These are phyloP conservation scores for Diutina neorugosa DNA, from an alignment of 1,139 yeast genomes.

Conservation along the genomic window DNA sequence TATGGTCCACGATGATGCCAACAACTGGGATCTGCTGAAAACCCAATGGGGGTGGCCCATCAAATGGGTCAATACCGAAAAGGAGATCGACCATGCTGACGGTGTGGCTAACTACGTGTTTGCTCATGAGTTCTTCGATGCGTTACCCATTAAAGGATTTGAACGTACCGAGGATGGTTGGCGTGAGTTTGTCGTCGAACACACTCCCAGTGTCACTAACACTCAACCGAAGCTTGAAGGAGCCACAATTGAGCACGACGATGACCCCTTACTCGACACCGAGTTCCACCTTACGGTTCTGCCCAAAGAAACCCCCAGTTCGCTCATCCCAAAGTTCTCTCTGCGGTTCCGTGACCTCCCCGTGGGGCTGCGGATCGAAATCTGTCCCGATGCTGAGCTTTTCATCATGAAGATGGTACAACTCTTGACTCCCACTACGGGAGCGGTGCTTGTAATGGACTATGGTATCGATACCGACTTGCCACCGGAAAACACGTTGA, in stretches of 20 bases:
- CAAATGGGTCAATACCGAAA: constrained; percentile 63
- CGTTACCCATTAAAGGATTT: constrained; percentile 68
- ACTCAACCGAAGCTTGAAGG: constrained; percentile 17
- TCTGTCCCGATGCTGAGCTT: constrained; percentile 63
- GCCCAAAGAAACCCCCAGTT: constrained; percentile 52
- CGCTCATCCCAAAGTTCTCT: constrained; percentile 42
- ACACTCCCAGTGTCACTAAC: constrained; percentile 29
- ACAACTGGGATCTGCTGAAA: constrained; percentile 19
- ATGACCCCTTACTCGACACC: constrained; percentile 13
- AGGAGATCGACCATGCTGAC: constrained; percentile 29
- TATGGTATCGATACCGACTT: constrained; percentile 49
- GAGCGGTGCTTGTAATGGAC: constrained; percentile 67
- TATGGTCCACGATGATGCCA: constrained; percentile 12
- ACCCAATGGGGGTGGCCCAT: constrained; percentile 45
- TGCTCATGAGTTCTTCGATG: constrained; percentile 86
- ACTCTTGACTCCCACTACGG: constrained; percentile 25
- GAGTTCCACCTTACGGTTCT: constrained; percentile 50
- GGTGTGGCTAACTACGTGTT: constrained; percentile 47
- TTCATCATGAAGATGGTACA: constrained; percentile 36
- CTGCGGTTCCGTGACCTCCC: constrained; percentile 44
- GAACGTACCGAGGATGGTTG: constrained; percentile 53
- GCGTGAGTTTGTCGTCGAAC: constrained; percentile 67
- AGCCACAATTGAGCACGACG: constrained; percentile 7
- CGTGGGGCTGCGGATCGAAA: constrained; percentile 50
- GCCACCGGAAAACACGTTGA: constrained; percentile 55